Evolutionary conservation across 2,329 filamentous ascomycete genomes (phyloP).

Genomic region (Aspergillus eucalypticola): DNA sequence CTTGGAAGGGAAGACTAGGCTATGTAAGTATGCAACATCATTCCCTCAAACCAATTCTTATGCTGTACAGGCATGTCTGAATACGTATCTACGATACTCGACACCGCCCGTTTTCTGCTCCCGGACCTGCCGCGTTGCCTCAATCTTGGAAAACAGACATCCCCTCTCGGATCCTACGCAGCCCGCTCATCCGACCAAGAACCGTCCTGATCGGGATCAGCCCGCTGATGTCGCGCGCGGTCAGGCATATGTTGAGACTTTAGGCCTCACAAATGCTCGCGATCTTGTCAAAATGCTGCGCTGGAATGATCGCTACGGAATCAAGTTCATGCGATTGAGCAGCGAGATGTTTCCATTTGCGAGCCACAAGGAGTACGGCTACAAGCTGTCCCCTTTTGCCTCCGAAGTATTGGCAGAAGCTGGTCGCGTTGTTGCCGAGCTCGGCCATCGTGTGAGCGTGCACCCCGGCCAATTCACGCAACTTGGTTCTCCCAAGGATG

Average conservation of each 20-base stretch:
- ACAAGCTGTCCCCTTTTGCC: constrained; percentile 80
- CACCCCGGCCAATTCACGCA: constrained; percentile 95
- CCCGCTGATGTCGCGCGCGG: constrained; percentile 68
- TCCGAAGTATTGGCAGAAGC: constrained; percentile 73
- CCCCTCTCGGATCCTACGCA: constrained; percentile 73
- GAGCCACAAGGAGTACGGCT: constrained; percentile 82
- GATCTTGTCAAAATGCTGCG: constrained; percentile 83
- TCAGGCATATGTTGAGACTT: constrained; percentile 69
- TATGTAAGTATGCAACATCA: constrained; percentile 63
- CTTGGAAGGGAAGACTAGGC: constrained; percentile 85
- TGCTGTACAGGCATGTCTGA: constrained; percentile 70
- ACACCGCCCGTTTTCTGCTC: constrained; percentile 88
- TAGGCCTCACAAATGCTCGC: constrained; percentile 78
- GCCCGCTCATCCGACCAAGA: constrained; percentile 80
- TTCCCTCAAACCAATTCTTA: constrained; percentile 2
- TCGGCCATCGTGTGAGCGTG: constrained; percentile 82
- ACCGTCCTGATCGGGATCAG: constrained; percentile 74
- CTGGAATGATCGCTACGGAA: constrained; percentile 91
- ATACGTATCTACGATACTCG: constrained; percentile 81
- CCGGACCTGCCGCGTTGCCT: constrained; percentile 85
- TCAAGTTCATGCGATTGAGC: constrained; percentile 87
- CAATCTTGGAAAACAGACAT: constrained; percentile 85
- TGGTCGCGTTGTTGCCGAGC: constrained; percentile 72
- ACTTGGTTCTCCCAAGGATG: constrained; percentile 75
- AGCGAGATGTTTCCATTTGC: constrained; percentile 98